These are phyloP conservation scores for Mortierella claussenii DNA, from an alignment of 192 early-diverging fungal species.

Conservation along the genomic window DNA sequence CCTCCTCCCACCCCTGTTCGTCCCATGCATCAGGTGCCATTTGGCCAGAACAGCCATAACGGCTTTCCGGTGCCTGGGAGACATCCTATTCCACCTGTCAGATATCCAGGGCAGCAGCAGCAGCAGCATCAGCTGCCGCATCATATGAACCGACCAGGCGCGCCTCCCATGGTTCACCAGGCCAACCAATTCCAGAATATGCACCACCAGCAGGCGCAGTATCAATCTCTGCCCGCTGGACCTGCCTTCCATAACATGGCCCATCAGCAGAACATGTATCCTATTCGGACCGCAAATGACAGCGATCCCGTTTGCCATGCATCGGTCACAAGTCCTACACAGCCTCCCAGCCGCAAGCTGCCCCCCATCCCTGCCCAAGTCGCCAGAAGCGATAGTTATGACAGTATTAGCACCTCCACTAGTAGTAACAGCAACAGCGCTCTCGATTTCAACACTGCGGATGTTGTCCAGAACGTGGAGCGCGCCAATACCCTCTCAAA, in stretches of 20 bases:
- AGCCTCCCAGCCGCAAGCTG: slow-evolving; percentile 30
- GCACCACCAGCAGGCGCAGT: slow-evolving; percentile 18
- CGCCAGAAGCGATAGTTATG: too few relatives aligned
- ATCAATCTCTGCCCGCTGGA: slow-evolving; percentile 13
- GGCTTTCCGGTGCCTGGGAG: not conserved
- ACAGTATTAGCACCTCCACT: too few relatives aligned
- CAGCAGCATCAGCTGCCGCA: not conserved
- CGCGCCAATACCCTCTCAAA: too few relatives aligned
- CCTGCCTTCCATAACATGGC: slow-evolving; percentile 22
- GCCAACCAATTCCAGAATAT: slow-evolving; percentile 24
- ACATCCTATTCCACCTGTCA: slow-evolving; percentile 15
- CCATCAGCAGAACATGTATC: slow-evolving; percentile 22
- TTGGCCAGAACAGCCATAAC: too few relatives aligned
- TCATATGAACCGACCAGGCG: not conserved
- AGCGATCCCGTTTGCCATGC: not conserved
- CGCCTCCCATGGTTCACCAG: slow-evolving; percentile 31
- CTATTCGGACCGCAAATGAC: slow-evolving; percentile 3
- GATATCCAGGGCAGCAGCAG: slow-evolving; percentile 21
- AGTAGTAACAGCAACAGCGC: too few relatives aligned
- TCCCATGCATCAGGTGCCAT: slow-evolving; percentile 1
- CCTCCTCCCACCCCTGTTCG: slow-evolving; percentile 9
- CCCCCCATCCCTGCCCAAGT: slow-evolving; percentile 30
- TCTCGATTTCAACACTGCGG: slow-evolving; percentile 17
- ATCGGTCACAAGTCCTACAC: slow-evolving; percentile 26
- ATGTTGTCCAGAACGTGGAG: too few relatives aligned